Base-by-base conservation (phyloP, 2,329 filamentous ascomycete genomes). In the Myriosclerotinia duriaeana region DNA sequence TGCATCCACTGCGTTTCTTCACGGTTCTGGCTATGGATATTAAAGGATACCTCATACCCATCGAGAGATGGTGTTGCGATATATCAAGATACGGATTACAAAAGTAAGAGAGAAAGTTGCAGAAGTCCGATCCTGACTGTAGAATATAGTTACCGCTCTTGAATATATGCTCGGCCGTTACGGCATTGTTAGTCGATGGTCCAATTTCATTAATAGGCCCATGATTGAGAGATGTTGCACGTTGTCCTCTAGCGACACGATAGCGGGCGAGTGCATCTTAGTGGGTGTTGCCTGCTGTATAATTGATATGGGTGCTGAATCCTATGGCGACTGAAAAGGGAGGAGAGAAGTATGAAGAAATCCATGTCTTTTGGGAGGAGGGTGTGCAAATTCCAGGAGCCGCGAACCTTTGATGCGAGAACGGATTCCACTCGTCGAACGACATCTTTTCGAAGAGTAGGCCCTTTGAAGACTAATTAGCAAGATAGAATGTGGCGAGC, bases 321-420 rank as follows among this genome's bases (percentile, higher is more conserved):
- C 40, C 40, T 15, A 42, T 42, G 40, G 11, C 40, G 40, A 7
- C 71, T 34, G 4, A 34, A 34, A 34, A 76, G 65, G 0, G 77
- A 79, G 0, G 78, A 78, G 5, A 80, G 68, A 40, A 77, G 61
- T 50, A 80, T 69, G 69, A 80, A 80, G 68, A 80, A 81, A 52
- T 79, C 78, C 12, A 81, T 69, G 5, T 72, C 48, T 7, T 55
- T 44, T 1, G 64, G 50, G 1, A 68, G 55, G 12, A 44, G 26
- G 9, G 67, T 53, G 53, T 72, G 70, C 11, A 72, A 36, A 30
- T 70, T 70, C 69, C 67, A 71, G 2, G 71, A 61, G 4, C 68
- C 69, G 40, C 22, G 15, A 3, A 70, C 65, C 59, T 82, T 81
- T 1, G 79, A 75, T 0, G 59, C 64, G 4, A 77, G 67, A 0